phyloP scores from a whole-genome alignment of 164 flowering plant genomes.

The Houttuynia cordata region DNA sequence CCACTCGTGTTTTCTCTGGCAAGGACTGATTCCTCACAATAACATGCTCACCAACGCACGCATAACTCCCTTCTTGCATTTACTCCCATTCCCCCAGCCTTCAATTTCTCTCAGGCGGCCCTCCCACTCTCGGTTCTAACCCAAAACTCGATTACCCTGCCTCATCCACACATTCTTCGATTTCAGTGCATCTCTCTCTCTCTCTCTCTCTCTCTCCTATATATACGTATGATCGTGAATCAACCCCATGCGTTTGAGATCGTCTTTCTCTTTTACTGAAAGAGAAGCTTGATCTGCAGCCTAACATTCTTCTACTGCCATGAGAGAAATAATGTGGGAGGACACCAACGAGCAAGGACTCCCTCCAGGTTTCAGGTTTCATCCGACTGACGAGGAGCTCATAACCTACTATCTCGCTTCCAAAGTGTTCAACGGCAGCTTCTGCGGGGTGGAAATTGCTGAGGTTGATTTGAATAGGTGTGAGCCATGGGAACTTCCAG shows the following conservation, averaged over 20 bases:
- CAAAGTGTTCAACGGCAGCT: conserved; percentile 49
- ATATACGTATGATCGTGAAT: background rate
- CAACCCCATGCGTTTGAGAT: background rate
- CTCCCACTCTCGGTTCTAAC: conserved; percentile 2
- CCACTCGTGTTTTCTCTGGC: background rate
- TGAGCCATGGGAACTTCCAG: conserved; percentile 94
- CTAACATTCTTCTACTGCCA: background rate
- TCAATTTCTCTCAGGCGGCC: conserved; percentile 4
- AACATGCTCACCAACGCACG: conserved; percentile 47
- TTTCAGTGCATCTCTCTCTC: conserved; percentile 20
- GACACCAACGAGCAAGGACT: conserved; percentile 40
- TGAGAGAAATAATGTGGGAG: conserved; percentile 32
- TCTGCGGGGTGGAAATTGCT: conserved; percentile 46
- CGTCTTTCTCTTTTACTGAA: background rate
- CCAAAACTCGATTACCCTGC: background rate
- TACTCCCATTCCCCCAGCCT: conserved; percentile 10
- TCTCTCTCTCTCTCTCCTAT: background rate
- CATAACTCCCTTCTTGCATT: conserved; percentile 27
- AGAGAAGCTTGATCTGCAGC: background rate
- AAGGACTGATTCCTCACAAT: conserved; percentile 6
- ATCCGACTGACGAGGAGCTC: conserved; percentile 90
- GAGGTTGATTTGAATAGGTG: conserved; percentile 73
- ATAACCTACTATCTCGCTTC: conserved; percentile 71
- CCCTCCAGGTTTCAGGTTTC: conserved; percentile 89
- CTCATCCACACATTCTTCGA: conserved; percentile 8